Evolutionary conservation across 805 yeast genomes (phyloP).

Genomic region (Clavispora carvajalis): DNA sequence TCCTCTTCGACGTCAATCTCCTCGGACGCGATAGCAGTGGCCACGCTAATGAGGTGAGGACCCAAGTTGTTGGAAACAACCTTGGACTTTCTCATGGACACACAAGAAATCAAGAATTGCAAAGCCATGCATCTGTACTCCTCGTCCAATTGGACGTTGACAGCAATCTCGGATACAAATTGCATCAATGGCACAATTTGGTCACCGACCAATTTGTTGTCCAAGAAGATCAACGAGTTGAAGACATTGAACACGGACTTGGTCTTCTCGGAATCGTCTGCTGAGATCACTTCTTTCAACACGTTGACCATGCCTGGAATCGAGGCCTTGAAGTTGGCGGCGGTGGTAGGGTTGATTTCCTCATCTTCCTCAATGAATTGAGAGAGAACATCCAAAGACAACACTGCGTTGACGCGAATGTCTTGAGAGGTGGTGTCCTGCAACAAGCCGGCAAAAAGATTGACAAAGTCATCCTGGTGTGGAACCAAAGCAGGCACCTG

Average conservation of each 20-base stretch:
- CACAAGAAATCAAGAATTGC: slow-evolving; percentile 75
- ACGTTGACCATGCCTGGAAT: slow-evolving; percentile 81
- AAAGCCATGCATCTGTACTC: slow-evolving; percentile 80
- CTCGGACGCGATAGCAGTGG: slow-evolving; percentile 74
- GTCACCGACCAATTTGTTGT: slow-evolving; percentile 74
- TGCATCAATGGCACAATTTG: slow-evolving; percentile 62
- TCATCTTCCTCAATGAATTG: slow-evolving; percentile 59
- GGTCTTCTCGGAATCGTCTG: slow-evolving; percentile 68
- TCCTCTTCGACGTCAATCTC: slow-evolving; percentile 71
- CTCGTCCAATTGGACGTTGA: slow-evolving; percentile 61
- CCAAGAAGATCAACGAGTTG: slow-evolving; percentile 72
- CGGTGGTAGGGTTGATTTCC: slow-evolving; percentile 37
- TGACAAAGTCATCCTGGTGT: slow-evolving; percentile 62
- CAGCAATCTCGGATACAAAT: slow-evolving; percentile 70
- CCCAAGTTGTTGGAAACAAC: slow-evolving; percentile 78
- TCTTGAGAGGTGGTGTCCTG: slow-evolving; percentile 57
- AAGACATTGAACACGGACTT: slow-evolving; percentile 77
- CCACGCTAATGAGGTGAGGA: slow-evolving; percentile 67
- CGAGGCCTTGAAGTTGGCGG: slow-evolving; percentile 54
- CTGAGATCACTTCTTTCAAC: slow-evolving; percentile 64
- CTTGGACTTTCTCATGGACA: slow-evolving; percentile 76
- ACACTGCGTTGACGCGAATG: slow-evolving; percentile 76
- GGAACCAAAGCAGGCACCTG: slow-evolving; percentile 52
- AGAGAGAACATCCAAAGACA: slow-evolving; percentile 71
- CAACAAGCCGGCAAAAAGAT: slow-evolving; percentile 65